phyloP scores from a whole-genome alignment of 202 grass and related monocot genomes.

The Dendrocalamus latiflorus region DNA sequence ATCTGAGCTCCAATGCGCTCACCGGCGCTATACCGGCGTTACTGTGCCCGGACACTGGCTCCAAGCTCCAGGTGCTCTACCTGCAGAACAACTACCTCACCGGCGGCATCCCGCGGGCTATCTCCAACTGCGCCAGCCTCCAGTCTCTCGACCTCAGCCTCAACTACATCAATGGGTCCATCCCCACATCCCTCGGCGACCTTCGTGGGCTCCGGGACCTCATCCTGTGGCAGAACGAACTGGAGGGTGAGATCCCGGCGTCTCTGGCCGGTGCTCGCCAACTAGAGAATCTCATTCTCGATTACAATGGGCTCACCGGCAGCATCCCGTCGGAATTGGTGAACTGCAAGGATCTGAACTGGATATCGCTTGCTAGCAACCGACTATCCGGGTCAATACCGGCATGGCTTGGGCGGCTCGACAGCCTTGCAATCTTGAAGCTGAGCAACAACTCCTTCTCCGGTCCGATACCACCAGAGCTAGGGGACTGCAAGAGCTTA shows the following conservation, averaged over 20 bases:
- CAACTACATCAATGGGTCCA: slow-evolving; percentile 44
- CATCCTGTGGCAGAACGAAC: slow-evolving; percentile 55
- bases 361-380: slow-evolving; percentile 67
- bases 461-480: slow-evolving; percentile 40
- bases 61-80: slow-evolving; percentile 38
- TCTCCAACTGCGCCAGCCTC: slow-evolving; percentile 44
- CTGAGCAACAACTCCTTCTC: slow-evolving; percentile 55
- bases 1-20: slow-evolving; percentile 37
- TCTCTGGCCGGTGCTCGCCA: slow-evolving; percentile 20
- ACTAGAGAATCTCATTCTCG: slow-evolving; percentile 60
- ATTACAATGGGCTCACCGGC: slow-evolving; percentile 58
- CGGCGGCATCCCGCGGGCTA: slow-evolving; percentile 34
- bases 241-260: slow-evolving; percentile 48
- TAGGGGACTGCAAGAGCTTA: slow-evolving; percentile 58
- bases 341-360: slow-evolving; percentile 38
- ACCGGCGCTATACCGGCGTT: slow-evolving; percentile 35
- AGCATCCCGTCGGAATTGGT: slow-evolving; percentile 36
- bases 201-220: slow-evolving; percentile 38
- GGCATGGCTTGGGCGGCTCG: slow-evolving; percentile 43
- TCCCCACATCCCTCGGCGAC: slow-evolving; percentile 33
- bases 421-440: slow-evolving; percentile 51
- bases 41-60: slow-evolving; percentile 21
- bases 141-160: slow-evolving; percentile 50
- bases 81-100: slow-evolving; percentile 58
- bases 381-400: slow-evolving; percentile 43